Evolutionary conservation across 1,139 yeast genomes (phyloP).

Genomic region (Eremothecium sinecaudum): DNA sequence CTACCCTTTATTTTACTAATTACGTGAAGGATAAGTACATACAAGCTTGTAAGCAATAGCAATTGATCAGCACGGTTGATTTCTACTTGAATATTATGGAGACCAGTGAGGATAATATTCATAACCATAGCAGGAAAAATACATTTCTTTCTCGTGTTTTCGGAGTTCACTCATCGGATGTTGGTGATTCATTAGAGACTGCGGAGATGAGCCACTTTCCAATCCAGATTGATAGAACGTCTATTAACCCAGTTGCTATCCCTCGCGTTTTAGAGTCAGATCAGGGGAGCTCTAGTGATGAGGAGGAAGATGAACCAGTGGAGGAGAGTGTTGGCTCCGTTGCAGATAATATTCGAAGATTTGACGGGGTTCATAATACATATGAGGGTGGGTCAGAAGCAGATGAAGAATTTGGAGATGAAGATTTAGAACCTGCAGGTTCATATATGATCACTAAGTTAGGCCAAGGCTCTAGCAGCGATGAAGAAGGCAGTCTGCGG

Average conservation of each 20-base stretch:
- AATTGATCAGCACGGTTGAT: too few species aligned
- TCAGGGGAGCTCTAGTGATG: conserved; percentile 21
- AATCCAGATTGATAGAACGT: conserved; percentile 9
- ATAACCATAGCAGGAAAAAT: conserved; percentile 20
- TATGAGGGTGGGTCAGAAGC: conserved; percentile 4
- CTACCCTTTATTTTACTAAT: too few species aligned
- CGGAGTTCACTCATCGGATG: conserved; percentile 32
- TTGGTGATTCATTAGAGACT: conserved; percentile 20
- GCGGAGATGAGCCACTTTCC: conserved; percentile 24
- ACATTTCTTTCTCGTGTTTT: conserved; percentile 36
- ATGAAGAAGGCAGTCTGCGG: conserved; percentile 8
- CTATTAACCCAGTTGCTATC: conserved; percentile 11
- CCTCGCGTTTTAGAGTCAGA: conserved; percentile 27
- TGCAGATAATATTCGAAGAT: conserved; percentile 2
- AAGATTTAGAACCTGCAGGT: conserved; percentile 6
- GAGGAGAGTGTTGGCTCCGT: conserved; percentile 5
- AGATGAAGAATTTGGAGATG: conserved; percentile 5
- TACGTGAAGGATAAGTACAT: too few species aligned
- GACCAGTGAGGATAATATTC: conserved; percentile 8
- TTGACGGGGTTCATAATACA: conserved; percentile 7
- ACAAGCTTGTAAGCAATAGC: too few species aligned
- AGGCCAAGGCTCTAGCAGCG: conserved; percentile 12
- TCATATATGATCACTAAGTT: conserved; percentile 9
- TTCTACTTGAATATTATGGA: conserved; percentile 7
- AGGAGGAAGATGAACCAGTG: conserved; percentile 11